Base-by-base conservation (phyloP, 2,329 filamentous ascomycete genomes). In the Fusarium abutilonis region DNA sequence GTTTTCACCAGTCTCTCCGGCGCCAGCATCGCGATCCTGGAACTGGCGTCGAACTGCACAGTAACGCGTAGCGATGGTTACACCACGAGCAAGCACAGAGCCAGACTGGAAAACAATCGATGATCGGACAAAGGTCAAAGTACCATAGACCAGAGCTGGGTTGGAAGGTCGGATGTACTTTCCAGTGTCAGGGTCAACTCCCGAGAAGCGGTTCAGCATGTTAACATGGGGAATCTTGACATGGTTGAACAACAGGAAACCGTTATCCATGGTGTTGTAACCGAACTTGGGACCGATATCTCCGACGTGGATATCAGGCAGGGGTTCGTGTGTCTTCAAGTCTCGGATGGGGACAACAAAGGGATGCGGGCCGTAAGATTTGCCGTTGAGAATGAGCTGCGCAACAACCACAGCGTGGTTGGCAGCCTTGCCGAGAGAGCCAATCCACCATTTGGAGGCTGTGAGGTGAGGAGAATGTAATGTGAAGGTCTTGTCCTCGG, bases 361-460 rank as follows among this genome's bases (percentile, higher is more conserved):
- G 1, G 90, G 89, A 70, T 93, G 90, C 34, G 90, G 90, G 1
- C 91, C 90, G 64, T 87, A 87, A 15, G 81, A 78, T 76, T 89
- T 90, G 65, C 89, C 89, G 57, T 80, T 78, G 59, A 92, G 83
- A 60, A 88, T 83, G 26, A 93, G 80, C 75, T 93, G 90, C 0
- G 91, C 90, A 82, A 93, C 92, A 4, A 93, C 89, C 3, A 91
- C 86, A 1, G 90, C 90, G 70, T 92, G 83, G 72, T 91, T 93
- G 40, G 91, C 90, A 3, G 88, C 88, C 67, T 89, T 83, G 47
- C 90, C 91, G 4, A 93, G 81, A 10, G 89, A 90, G 2, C 91
- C 91, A 67, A 92, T 92, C 91, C 91, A 93, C 90, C 90, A 94
- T 73, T 94, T 94, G 31, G 88, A 89, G 0, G 90, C 85, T 2